Conservation (phyloP, 108 stramenopile species). For the Nitzschia palea region DNA sequence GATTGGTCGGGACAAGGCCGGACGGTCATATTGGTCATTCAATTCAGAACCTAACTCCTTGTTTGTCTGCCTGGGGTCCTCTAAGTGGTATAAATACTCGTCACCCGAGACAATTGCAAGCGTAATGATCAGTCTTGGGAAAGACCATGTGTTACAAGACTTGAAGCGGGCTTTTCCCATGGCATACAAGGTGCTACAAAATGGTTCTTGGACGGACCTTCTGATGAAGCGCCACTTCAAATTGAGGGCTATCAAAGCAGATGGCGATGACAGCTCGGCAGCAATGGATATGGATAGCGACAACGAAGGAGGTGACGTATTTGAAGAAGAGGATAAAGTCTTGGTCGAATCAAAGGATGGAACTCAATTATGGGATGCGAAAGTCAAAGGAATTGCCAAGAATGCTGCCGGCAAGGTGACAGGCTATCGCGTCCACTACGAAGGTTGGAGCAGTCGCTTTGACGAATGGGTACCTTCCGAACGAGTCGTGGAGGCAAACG, state of each 20-base stretch:
- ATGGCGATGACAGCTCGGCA: background rate
- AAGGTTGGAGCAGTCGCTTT: slow-evolving; percentile 80
- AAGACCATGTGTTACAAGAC: slow-evolving; percentile 52
- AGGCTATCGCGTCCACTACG: slow-evolving; percentile 74
- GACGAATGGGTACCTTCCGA: slow-evolving; percentile 77
- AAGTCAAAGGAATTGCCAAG: slow-evolving; percentile 53
- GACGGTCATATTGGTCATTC: slow-evolving; percentile 81
- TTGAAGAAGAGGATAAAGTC: slow-evolving; percentile 66
- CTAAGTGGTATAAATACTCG: slow-evolving; percentile 59
- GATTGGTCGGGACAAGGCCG: slow-evolving; percentile 59
- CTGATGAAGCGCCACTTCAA: slow-evolving; percentile 52
- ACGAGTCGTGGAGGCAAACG: slow-evolving; percentile 71
- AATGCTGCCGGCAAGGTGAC: slow-evolving; percentile 39
- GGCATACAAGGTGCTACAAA: slow-evolving; percentile 42
- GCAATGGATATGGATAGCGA: slow-evolving; percentile 12
- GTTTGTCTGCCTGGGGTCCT: slow-evolving; percentile 46
- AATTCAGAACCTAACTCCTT: slow-evolving; percentile 57
- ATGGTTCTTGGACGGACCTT: slow-evolving; percentile 58
- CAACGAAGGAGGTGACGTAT: slow-evolving; percentile 33
- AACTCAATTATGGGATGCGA: slow-evolving; percentile 69
- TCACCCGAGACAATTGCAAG: slow-evolving; percentile 75
- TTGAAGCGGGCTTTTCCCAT: slow-evolving; percentile 63
- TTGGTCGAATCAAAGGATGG: slow-evolving; percentile 71
- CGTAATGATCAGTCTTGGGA: slow-evolving; percentile 73
- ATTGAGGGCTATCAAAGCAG: background rate